Evolutionary conservation across 371 early-diverging fungal genomes (phyloP), one percentile per base, ranked within the genome.

Genomic region (Lichtheimia hyalospora): DNA sequence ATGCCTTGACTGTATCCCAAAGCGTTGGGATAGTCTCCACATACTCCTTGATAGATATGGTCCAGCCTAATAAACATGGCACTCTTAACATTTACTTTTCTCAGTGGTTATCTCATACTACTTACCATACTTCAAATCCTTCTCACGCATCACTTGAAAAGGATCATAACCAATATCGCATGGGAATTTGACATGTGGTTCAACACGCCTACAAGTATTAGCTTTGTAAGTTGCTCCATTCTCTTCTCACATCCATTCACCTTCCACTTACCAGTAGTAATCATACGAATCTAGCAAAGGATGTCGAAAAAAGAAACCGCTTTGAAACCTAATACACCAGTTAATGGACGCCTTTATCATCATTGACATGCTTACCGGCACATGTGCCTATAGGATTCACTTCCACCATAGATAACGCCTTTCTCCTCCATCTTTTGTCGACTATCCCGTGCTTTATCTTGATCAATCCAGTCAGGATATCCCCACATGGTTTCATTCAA

Each of bases 91-190:
- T 1, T 2, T 15, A 43, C 25, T 3, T 27, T 44, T 18, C 14
- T 16, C 16, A n/a, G 15, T 2, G 4, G 5, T 15, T 16, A 5
- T 18, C 44, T 8, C 7, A 21, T 23, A 49, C 2, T 21, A 56
- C 16, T 56, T 71, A 79, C 87, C 92, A 66, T 98, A 99, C 62
- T 88, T 85, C 58, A 92, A 83, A 28, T 89, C 84, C 55, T 87
- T 87, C 49, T 87, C 77, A 54, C 80, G 71, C 92, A 95, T 92
- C 63, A 82, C 90, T 61, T 70, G 61, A 75, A 99, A 98, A 2
- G 96, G 96, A 69, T 99, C 99, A 69, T 91, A 89, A 59, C 89
- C 89, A 23, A 98, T 77, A 54, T 96, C 89, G 66, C 98, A 99
- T 49, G 79, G 85, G 60, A 93, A 96, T 48, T 88, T 78, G 13